Percentiles rank a stretch among this genome's conserved stretches.
phyloP scores from a whole-genome alignment of 176 grass and related monocot species.

The Aegilops speltoides region DNA sequence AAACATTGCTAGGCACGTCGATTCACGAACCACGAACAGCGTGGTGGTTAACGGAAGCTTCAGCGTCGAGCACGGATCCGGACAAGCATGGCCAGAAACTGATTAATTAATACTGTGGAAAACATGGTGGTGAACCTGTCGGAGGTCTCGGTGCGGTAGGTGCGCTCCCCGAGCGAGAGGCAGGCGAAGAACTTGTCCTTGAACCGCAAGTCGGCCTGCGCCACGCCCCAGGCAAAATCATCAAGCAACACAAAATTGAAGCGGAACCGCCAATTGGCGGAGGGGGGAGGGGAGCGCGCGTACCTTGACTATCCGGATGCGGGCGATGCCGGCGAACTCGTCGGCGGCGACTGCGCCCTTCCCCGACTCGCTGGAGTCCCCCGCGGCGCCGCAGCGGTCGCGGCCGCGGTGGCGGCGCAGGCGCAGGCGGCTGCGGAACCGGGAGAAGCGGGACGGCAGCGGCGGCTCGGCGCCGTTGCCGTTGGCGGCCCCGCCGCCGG shows the following conservation, averaged over 20 bases:
- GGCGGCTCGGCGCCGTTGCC: background rate
- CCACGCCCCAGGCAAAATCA: background rate
- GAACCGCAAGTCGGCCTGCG: constrained; percentile 86
- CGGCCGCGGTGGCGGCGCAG: constrained; percentile 27
- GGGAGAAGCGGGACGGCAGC: constrained; percentile 66
- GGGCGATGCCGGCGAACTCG: constrained; percentile 91
- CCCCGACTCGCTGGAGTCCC: background rate
- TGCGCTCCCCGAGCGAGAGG: constrained; percentile 88
- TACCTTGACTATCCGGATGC: constrained; percentile 70
- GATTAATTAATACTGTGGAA: no score
- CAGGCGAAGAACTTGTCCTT: constrained; percentile 96
- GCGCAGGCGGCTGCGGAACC: constrained; percentile 68
- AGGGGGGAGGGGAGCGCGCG: no score
- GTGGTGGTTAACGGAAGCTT: no score
- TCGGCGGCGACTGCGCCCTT: constrained; percentile 36
- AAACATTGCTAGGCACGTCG: background rate
- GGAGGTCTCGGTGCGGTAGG: constrained; percentile 78
- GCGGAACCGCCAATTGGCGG: background rate
- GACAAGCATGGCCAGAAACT: background rate
- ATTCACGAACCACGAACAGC: background rate
- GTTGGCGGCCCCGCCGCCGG: background rate
- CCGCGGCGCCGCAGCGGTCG: background rate
- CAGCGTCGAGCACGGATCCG: background rate
- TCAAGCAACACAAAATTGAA: constrained; percentile 4
- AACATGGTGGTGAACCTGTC: constrained; percentile 60